Evolutionary conservation across 441 rosid species (phyloP).

Genomic region (Corymbia calophylla): DNA sequence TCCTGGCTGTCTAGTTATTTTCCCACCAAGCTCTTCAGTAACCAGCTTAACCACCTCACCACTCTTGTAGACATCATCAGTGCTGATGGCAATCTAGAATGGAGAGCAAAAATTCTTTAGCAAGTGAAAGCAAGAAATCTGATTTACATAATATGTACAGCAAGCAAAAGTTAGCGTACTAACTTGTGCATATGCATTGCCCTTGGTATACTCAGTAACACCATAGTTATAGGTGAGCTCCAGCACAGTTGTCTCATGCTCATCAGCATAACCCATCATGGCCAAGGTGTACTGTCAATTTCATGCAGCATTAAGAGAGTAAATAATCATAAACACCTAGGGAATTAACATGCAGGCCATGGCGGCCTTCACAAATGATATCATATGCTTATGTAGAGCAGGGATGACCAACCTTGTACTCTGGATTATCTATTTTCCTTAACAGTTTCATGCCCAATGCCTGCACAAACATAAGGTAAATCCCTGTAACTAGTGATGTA

Average conservation of each 20-base stretch:
- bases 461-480: slow-evolving; percentile 20
- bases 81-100: slow-evolving; percentile 67
- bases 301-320: not conserved
- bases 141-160: not conserved
- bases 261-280: slow-evolving; percentile 92
- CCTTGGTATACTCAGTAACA: slow-evolving; percentile 91
- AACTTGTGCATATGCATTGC: slow-evolving; percentile 94
- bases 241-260: slow-evolving; percentile 70
- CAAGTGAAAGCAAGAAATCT: not conserved
- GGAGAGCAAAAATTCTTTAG: not conserved
- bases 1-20: slow-evolving; percentile 82
- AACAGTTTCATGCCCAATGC: slow-evolving; percentile 88
- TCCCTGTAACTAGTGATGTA: not conserved
- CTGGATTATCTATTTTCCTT: slow-evolving; percentile 65
- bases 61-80: slow-evolving; percentile 94
- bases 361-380: not conserved
- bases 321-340: not conserved
- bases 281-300: slow-evolving; percentile 66
- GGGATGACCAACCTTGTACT: slow-evolving; percentile 56
- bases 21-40: slow-evolving; percentile 85
- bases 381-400: not conserved
- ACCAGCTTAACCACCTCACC: slow-evolving; percentile 71
- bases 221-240: slow-evolving; percentile 85
- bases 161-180: not conserved
- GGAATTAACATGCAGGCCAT: not conserved